Conservation (phyloP, 108 stramenopile genomes). For the Stephanodiscus triporus region DNA sequence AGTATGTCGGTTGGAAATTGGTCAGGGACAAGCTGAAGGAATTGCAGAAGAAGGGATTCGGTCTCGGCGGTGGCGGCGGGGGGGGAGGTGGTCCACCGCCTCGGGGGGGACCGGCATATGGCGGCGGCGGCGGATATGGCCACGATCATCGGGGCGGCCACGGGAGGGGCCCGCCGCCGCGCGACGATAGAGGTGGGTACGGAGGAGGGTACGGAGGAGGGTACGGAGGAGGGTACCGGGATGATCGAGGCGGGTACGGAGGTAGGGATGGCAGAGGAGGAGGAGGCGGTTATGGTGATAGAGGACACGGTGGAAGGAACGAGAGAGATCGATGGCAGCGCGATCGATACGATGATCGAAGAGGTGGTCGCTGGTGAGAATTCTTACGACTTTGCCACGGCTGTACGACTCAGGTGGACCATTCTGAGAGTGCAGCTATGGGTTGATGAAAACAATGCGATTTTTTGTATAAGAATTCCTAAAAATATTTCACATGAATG, state of each 20-base stretch:
- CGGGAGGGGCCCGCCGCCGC: conserved; percentile 22
- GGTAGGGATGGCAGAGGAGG: conserved; percentile 44
- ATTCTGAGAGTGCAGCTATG: not conserved
- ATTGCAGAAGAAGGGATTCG: conserved; percentile 62
- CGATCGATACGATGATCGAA: conserved; percentile 23
- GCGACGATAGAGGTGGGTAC: conserved; percentile 25
- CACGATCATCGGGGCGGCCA: conserved; percentile 12
- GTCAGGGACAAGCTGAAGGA: conserved; percentile 87
- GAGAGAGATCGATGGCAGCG: conserved; percentile 28
- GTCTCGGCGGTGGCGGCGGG: conserved; percentile 16
- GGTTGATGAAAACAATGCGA: not conserved
- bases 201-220: conserved; percentile 39
- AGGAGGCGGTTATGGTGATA: conserved; percentile 24
- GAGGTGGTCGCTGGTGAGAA: conserved; percentile 14
- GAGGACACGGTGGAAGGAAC: conserved; percentile 28
- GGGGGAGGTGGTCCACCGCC: conserved; percentile 1
- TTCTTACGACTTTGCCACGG: not conserved
- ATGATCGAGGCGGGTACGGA: conserved; percentile 21
- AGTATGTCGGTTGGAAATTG: conserved; percentile 92
- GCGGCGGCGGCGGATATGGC: conserved; percentile 35
- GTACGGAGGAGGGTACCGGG: conserved; percentile 34
- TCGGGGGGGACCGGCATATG: conserved; percentile 1
- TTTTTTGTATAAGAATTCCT: too few relatives aligned
- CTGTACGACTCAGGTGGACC: not conserved
- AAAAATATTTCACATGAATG: too few relatives aligned